Evolutionary conservation across 805 yeast genomes (phyloP), one percentile per base, ranked within the genome.

Genomic region (Zygoascus ofunaensis): DNA sequence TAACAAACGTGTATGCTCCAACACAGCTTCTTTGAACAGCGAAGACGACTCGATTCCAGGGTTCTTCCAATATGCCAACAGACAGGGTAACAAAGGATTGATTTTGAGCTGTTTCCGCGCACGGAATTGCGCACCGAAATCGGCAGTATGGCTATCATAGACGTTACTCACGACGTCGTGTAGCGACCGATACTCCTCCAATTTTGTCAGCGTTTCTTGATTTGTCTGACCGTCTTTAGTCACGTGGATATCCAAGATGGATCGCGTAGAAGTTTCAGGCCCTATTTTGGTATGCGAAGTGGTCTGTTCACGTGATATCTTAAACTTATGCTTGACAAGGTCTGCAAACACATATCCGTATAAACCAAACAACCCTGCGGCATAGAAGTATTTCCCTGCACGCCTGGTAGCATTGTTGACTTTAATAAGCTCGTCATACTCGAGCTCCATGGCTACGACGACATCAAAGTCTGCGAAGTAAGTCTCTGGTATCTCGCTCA

Each of bases 341-440:
- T 92, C 99, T 2, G 79, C 77, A 58, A 89, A 81, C 1, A 86
- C 72, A 55, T 76, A 84, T 1, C 95, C 95, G 59, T 74, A 87
- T 57, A 89, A 65, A 0, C 98, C 99, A 60, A 82, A 82, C 2
- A 78, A 57, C 0, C 80, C 81, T 1, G 84, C 65, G 14, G 75
- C 70, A 58, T 83, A 87, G 24, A 92, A 68, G 2, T 95, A 85
- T 17, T 80, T 72, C 23, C 69, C 67, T 17, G 71, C 63, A 2
- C 55, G 41, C 52, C 97, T 73, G 5, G 89, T 72, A 28, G 72
- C 60, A 0, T 52, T 54, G 56, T 87, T 85, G 37, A 92, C 52
- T 3, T 43, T 35, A 12, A 34, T 43, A 3, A 47, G 34, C 5
- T 54, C 49, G 4, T 32, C 24, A 4, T 60, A 61, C 14, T 55